Percentiles rank a stretch among this genome's conserved stretches.
Evolutionary conservation across 2,329 filamentous ascomycete species (phyloP).

Genomic region (Monilinia laxa): DNA sequence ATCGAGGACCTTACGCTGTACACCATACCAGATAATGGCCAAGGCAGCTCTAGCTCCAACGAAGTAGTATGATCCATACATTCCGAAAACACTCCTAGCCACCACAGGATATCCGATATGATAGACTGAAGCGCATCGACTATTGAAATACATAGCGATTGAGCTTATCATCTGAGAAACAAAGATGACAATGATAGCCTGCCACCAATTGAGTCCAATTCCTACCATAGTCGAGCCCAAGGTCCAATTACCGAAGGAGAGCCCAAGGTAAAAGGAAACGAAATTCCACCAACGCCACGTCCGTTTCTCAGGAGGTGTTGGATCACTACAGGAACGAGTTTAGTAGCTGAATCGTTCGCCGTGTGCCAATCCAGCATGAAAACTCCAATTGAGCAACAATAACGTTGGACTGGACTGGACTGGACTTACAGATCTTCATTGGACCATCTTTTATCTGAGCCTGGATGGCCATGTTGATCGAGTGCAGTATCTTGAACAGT

Average conservation of each 20-base stretch:
- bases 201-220: conserved; percentile 48
- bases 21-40: conserved; percentile 59
- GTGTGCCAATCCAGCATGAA: conserved; percentile 14
- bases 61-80: conserved; percentile 45
- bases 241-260: conserved; percentile 48
- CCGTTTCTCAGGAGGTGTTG: conserved; percentile 20
- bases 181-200: conserved; percentile 47
- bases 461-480: conserved; percentile 33
- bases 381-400: conserved; percentile 26
- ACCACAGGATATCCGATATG: conserved; percentile 45
- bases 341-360: conserved; percentile 8
- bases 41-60: conserved; percentile 46
- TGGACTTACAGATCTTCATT: conserved; percentile 38
- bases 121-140: conserved; percentile 42
- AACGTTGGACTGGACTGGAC: conserved; percentile 40
- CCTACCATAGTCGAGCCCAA: conserved; percentile 45
- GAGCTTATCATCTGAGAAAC: conserved; percentile 45
- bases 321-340: conserved; percentile 40
- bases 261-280: conserved; percentile 43
- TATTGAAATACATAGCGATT: conserved; percentile 47
- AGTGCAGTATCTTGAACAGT: conserved; percentile 33
- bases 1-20: conserved; percentile 58
- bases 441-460: conserved; percentile 28
- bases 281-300: conserved; percentile 44
- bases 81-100: conserved; percentile 45